These are phyloP conservation scores for Pyrus hybrid DNA, from an alignment of 331 rosid genomes.

Conservation along the genomic window DNA sequence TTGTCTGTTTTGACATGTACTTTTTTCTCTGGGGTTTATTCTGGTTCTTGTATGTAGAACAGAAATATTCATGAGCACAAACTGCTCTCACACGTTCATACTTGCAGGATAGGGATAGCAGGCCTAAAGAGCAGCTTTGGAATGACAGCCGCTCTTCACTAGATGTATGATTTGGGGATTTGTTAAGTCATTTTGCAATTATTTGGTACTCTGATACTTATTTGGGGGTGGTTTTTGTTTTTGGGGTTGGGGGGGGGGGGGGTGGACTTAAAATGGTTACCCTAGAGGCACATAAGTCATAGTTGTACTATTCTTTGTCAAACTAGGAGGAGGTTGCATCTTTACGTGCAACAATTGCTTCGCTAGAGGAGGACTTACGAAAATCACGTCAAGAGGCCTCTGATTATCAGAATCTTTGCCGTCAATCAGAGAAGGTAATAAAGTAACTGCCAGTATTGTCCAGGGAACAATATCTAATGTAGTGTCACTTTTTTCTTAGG, in stretches of 20 bases:
- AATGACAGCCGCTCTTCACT: constrained; percentile 40
- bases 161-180: constrained; percentile 39
- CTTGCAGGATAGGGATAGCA: constrained; percentile 63
- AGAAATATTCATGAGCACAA: neutral
- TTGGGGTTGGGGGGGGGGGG: neutral
- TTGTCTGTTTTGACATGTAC: neutral
- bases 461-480: neutral
- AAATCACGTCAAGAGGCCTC: constrained; percentile 57
- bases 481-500: neutral
- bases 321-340: constrained; percentile 70
- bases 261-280: neutral
- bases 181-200: neutral
- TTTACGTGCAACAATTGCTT: constrained; percentile 54
- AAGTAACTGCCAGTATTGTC: neutral
- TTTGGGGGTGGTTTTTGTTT: neutral
- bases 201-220: neutral
- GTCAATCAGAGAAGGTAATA: constrained; percentile 68
- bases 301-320: neutral
- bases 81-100: constrained; percentile 3
- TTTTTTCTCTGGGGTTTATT: neutral
- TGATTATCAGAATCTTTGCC: constrained; percentile 36
- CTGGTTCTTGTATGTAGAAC: neutral
- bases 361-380: constrained; percentile 69
- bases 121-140: constrained; percentile 48
- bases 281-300: neutral